These are phyloP conservation scores for Amanita pallidorosea DNA, from an alignment of 768 basidiomycete species.

Conservation along the genomic window DNA sequence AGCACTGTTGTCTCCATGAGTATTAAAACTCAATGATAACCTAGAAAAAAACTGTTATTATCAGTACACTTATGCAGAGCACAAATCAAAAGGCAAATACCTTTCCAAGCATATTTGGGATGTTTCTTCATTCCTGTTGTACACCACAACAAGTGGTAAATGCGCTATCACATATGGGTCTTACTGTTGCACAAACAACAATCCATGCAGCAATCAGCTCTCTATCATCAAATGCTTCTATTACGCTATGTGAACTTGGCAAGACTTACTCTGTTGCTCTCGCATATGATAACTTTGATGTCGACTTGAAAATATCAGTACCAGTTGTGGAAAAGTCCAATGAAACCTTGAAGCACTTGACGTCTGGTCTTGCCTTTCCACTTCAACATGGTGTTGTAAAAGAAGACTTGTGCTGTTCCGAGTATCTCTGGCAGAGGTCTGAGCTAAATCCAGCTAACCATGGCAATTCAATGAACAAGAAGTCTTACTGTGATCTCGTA, in stretches of 20 bases:
- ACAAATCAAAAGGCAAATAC: constrained; percentile 14
- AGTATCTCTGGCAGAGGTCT: constrained; percentile 12
- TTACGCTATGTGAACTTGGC: constrained; percentile 4
- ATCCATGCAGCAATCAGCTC: constrained; percentile 9
- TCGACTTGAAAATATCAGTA: too few species aligned
- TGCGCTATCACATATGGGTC: constrained; percentile 15
- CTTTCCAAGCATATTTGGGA: not conserved
- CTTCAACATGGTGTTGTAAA: constrained; percentile 12
- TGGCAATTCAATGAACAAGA: constrained; percentile 5
- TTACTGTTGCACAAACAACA: constrained; percentile 13
- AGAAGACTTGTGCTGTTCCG: constrained; percentile 11
- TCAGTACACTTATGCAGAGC: constrained; percentile 18
- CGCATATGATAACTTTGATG: constrained; percentile 18
- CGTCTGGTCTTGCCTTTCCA: constrained; percentile 13
- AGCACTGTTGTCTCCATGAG: not conserved
- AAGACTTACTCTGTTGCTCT: constrained; percentile 8
- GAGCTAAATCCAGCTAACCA: constrained; percentile 5
- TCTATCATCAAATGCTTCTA: constrained; percentile 9
- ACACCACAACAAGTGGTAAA: constrained; percentile 17
- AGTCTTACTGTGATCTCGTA: not conserved
- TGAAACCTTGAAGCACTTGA: constrained; percentile 14
- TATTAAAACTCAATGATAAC: not conserved
- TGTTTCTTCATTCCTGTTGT: constrained; percentile 2
- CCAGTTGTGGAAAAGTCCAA: constrained; percentile 11
- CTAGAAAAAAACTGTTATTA: constrained; percentile 14